Evolutionary conservation across 2,329 filamentous ascomycete genomes (phyloP), one percentile per base, ranked within the genome.

Genomic region (Incumbomyces delicatus): DNA sequence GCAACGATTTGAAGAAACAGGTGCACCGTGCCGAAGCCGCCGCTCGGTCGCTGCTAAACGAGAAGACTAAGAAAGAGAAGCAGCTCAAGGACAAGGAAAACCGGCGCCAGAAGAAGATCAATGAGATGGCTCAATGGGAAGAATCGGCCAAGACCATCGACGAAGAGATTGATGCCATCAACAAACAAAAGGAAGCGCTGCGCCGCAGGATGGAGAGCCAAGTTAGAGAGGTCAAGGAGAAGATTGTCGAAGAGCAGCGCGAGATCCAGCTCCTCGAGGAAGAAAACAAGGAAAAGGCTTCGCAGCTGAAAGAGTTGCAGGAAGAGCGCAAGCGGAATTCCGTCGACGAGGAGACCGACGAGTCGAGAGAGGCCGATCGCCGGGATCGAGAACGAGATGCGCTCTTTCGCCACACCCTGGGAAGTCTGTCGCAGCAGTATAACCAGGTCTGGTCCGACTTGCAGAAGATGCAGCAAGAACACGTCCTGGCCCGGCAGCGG

Each of bases 11-110:
- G 45, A 87, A 85, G 59, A 83, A 83, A 52, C 83, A 90, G 60
- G 81, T 94, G 44, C 82, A 86, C 44, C 79, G 78, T 38, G 79
- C 89, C 5, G 87, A 94, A 63, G 80, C 87, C 44, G 75, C 85
- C 53, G 95, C 94, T 70, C 80, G 87, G 40, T 76, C 80, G 3
- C 83, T 86, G 1, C 84, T 94, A 60, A 85, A 83, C 53, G 83
- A 85, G 50, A 85, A 83, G 56, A 74, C 77, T 1, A 86, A 89
- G 59, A 85, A 86, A 59, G 87, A 95, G 48, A 76, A 74, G 47
- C 58, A 71, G 18, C 61, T 83, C 44, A 73, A 77, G 50, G 74
- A 80, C 52, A 81, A 80, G 60, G 73, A 77, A 56, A 71, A 72
- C 7, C 76, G 81, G 53, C 69, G 76, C 30, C 71, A 76, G 58